A percentile compares a stretch with the other conserved stretches of the same genome.
These are phyloP conservation scores for Trichoderma guizhouense DNA, from an alignment of 2,329 filamentous ascomycete genomes.

Conservation along the genomic window DNA sequence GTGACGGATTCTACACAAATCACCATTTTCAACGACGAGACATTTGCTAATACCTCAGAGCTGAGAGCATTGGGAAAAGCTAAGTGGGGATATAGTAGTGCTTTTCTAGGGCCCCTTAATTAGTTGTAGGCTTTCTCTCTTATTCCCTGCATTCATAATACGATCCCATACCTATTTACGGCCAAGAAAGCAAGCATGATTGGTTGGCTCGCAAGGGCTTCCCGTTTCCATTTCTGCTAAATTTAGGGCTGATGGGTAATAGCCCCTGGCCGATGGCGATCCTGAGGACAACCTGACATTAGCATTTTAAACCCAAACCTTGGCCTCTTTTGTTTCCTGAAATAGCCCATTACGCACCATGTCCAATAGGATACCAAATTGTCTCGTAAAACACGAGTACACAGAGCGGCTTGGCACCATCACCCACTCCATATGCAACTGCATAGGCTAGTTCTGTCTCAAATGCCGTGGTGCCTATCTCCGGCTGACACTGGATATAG, in stretches of 20 bases:
- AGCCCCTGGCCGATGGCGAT: background rate
- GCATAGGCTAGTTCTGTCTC: too few species aligned
- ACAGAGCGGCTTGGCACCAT: too few species aligned
- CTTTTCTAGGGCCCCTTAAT: background rate
- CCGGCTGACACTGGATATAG: too few species aligned
- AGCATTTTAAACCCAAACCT: background rate
- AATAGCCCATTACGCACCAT: background rate
- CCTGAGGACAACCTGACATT: background rate
- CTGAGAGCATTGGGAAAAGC: background rate
- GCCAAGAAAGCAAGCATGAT: background rate
- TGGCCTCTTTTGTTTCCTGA: background rate
- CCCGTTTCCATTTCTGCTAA: background rate
- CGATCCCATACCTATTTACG: background rate
- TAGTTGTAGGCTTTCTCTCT: background rate
- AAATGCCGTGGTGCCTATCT: too few species aligned
- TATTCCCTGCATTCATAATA: background rate
- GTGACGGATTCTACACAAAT: background rate
- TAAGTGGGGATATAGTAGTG: background rate
- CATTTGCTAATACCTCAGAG: background rate
- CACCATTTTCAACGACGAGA: background rate
- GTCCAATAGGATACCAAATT: background rate
- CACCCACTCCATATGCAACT: too few species aligned
- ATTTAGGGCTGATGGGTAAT: background rate
- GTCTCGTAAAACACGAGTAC: too few species aligned
- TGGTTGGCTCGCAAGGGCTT: background rate